A percentile compares a stretch with the other conserved stretches of the same genome.
Conservation (phyloP, 1,139 yeast genomes). For the Scheffersomyces insectosa region DNA sequence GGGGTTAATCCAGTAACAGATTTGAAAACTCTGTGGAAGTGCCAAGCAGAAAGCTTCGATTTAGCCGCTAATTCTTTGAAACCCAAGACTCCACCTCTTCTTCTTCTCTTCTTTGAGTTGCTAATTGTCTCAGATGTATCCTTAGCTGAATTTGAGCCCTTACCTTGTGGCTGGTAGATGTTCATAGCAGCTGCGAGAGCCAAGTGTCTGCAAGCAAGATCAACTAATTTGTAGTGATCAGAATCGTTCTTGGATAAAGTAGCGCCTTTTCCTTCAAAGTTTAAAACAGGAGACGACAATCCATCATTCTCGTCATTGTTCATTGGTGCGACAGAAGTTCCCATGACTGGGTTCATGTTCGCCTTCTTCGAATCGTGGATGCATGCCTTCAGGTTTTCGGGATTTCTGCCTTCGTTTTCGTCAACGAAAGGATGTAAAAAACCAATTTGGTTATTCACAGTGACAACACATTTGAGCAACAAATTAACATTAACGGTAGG, state of each 20-base stretch:
- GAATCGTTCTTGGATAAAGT: constrained; percentile 55
- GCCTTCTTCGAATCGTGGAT: constrained; percentile 32
- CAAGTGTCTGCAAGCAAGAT: constrained; percentile 80
- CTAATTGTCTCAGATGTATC: constrained; percentile 3
- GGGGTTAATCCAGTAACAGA: constrained; percentile 85
- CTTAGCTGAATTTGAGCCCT: too few species aligned
- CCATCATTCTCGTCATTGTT: constrained; percentile 25
- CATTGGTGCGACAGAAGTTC: neutral
- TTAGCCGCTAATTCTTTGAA: constrained; percentile 87
- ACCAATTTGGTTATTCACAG: constrained; percentile 59
- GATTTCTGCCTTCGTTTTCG: constrained; percentile 46
- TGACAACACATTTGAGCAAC: constrained; percentile 56
- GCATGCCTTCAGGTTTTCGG: constrained; percentile 39
- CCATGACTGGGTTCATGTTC: constrained; percentile 29
- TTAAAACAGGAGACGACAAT: constrained; percentile 29
- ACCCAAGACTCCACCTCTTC: constrained; percentile 87
- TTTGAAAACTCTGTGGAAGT: constrained; percentile 86
- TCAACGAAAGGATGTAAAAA: constrained; percentile 52
- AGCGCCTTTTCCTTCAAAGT: constrained; percentile 22
- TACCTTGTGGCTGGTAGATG: constrained; percentile 29
- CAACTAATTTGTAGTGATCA: constrained; percentile 71
- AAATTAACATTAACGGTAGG: constrained; percentile 54
- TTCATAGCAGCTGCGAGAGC: constrained; percentile 77
- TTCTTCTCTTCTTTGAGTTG: constrained; percentile 48
- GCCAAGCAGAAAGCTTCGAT: constrained; percentile 89